A percentile compares a stretch with the other conserved stretches of the same genome.
Evolutionary conservation across 2,329 filamentous ascomycete genomes (phyloP).

Genomic region (Hymenoscyphus albidus): DNA sequence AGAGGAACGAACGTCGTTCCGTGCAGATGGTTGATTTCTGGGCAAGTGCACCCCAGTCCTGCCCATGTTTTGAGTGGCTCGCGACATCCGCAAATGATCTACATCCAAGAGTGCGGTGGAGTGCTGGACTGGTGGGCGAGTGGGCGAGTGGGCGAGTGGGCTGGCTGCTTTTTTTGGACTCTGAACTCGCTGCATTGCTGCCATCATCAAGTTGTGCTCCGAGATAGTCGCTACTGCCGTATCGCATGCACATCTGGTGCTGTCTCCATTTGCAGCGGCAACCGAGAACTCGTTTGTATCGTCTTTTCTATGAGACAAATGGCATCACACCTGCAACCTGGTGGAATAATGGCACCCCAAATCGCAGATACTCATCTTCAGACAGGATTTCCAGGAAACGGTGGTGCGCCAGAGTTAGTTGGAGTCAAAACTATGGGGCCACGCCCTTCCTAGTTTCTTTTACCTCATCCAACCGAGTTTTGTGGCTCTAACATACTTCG

Average conservation of each 20-base stretch:
- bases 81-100: not conserved
- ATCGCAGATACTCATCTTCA: not conserved
- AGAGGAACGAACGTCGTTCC: not conserved
- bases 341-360: not conserved
- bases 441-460: constrained; percentile 6
- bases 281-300: not conserved
- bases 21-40: not conserved
- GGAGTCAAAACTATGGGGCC: not conserved
- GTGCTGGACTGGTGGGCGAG: not conserved
- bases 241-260: not conserved
- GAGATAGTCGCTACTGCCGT: not conserved
- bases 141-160: not conserved
- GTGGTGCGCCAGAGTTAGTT: not conserved
- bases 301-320: not conserved
- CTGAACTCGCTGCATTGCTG: too few relatives aligned
- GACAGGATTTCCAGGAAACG: not conserved
- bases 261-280: too few relatives aligned
- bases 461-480: constrained; percentile 8
- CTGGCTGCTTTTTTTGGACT: not conserved
- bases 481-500: constrained; percentile 7
- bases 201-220: not conserved
- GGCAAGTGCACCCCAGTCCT: not conserved
- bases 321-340: not conserved
- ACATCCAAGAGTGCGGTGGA: not conserved
- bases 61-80: not conserved